Base-by-base conservation (phyloP, 768 basidiomycete species). In the Serendipita sp. region DNA sequence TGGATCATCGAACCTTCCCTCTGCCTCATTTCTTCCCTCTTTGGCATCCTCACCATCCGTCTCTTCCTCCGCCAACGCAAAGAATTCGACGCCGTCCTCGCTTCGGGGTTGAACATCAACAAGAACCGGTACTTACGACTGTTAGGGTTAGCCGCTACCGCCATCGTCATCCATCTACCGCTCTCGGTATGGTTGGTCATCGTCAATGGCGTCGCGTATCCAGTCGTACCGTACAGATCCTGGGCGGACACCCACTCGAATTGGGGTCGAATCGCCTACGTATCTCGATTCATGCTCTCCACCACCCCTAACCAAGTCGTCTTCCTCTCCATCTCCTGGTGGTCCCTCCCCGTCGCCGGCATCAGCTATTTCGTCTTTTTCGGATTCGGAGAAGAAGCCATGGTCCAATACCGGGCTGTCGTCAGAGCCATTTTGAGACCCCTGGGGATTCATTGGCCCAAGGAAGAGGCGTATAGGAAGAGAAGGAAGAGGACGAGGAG, bases 341-440 rank as follows among this genome's bases (percentile, higher is more conserved):
- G 82, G 82, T 62, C 75, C 23, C 68, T 74, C 16, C 66, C 81
- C 4, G 66, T 76, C 37, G 80, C 78, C 67, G 79, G 81, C 2
- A 71, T 84, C 64, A 11, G 80, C 45, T 86, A 87, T 75, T 87
- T 86, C 69, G 71, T 70, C n/a, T 81, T 83, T 75, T 87, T 87
- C 68, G 85, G 83, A 1, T 80, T 85, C 62, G 81, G 80, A 8
- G 77, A 78, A 31, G 85, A 86, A 69, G 83, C 84, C 29, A 73
- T 76, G 64, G 78, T 75, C 69, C 73, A 81, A 66, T 86, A 86
- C 68, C 72, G 75, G 5, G 69, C 70, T 3, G 76, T 74, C 0
- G 71, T 77, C 66, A 46, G 45, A 11, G 55, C 55, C 16, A 33
- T 31, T 4, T 31, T 33, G 16, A 60, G n/a, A 18, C 55, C 55